These are phyloP conservation scores for Termitomyces titanicus DNA, from an alignment of 768 basidiomycete species.

Conservation along the genomic window DNA sequence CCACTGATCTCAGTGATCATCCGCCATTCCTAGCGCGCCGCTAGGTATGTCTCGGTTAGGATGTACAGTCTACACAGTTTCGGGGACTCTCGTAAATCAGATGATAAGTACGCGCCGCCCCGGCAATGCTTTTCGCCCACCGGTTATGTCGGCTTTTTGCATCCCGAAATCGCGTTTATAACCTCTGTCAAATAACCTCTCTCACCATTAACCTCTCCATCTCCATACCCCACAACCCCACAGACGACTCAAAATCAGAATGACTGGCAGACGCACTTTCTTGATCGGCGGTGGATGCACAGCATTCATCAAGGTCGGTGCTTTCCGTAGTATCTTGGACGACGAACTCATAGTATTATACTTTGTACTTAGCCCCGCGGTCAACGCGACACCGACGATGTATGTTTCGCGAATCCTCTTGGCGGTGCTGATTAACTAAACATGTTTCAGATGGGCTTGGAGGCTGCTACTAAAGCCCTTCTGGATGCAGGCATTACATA, in stretches of 20 bases:
- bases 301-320: constrained; percentile 68
- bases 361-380: constrained; percentile 57
- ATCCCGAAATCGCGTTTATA: no score
- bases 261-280: constrained; percentile 50
- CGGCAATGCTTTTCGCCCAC: no score
- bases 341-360: background rate
- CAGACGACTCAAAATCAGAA: constrained; percentile 6
- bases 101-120: no score
- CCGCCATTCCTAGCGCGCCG: no score
- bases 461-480: constrained; percentile 83
- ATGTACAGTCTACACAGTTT: no score
- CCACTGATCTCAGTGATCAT: no score
- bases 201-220: background rate
- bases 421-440: background rate
- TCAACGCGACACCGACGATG: constrained; percentile 67
- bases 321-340: background rate
- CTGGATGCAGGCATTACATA: constrained; percentile 89
- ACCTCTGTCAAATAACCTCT: no score
- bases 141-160: no score
- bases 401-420: constrained; percentile 27
- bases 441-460: constrained; percentile 68
- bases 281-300: constrained; percentile 75
- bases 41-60: no score
- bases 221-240: background rate
- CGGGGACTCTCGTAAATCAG: no score